These are phyloP conservation scores for Lipomyces starkeyi DNA, from an alignment of 805 yeast genomes.

Conservation along the genomic window DNA sequence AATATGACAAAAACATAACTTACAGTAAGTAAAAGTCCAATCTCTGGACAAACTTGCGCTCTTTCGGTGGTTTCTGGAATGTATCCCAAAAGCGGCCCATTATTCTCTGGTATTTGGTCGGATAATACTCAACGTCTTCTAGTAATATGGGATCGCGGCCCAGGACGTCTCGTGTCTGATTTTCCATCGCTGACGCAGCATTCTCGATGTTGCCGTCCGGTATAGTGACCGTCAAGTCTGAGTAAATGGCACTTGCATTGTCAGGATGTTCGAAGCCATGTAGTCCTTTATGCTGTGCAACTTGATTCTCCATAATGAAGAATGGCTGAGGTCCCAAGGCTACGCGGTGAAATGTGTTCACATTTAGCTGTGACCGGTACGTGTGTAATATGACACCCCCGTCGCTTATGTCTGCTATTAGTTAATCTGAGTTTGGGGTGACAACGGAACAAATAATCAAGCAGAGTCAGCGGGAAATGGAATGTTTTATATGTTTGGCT, in stretches of 20 bases:
- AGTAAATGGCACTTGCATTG: background rate
- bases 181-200: background rate
- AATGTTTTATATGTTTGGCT: background rate
- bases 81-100: constrained; percentile 22
- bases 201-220: background rate
- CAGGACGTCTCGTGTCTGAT: background rate
- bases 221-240: background rate
- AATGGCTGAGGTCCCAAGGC: too few species aligned
- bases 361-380: too few species aligned
- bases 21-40: constrained; percentile 19
- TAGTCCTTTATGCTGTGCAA: background rate
- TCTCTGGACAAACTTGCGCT: constrained; percentile 16
- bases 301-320: background rate
- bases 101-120: background rate
- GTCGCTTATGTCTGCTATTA: too few species aligned
- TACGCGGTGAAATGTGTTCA: too few species aligned
- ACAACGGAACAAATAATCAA: too few species aligned
- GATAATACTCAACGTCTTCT: background rate
- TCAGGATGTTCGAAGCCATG: background rate
- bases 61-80: constrained; percentile 13
- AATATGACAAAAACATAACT: background rate
- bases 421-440: too few species aligned
- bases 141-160: background rate
- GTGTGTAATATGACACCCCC: too few species aligned
- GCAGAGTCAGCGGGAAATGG: too few species aligned